Evolutionary conservation across 2,329 filamentous ascomycete genomes (phyloP).

Genomic region (Coniochaeta ligniaria): DNA sequence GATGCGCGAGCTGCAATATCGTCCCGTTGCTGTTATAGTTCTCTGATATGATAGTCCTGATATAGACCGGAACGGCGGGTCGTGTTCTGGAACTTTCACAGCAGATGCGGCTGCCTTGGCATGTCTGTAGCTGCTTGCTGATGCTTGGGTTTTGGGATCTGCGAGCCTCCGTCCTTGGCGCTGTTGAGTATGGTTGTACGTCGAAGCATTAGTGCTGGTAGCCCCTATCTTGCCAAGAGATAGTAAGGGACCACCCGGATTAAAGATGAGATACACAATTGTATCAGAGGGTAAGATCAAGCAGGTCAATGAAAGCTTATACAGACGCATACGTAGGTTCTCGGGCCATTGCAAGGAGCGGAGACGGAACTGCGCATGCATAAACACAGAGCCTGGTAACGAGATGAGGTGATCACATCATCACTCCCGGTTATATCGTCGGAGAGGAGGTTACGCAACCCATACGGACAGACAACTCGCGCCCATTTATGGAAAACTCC

Average conservation of each 20-base stretch:
- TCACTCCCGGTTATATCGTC: neutral
- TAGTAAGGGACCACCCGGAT: neutral
- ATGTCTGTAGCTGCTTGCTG: neutral
- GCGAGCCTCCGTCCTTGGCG: neutral
- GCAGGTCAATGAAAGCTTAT: neutral
- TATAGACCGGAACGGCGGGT: constrained; percentile 1
- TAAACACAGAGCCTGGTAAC: neutral
- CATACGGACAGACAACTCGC: neutral
- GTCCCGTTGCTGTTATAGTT: constrained; percentile 1
- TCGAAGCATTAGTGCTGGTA: neutral
- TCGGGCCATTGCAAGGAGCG: neutral
- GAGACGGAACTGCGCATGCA: neutral
- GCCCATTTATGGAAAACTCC: neutral
- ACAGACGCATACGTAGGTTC: neutral
- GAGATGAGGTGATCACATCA: neutral
- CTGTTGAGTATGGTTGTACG: neutral
- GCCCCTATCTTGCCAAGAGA: neutral
- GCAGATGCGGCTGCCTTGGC: constrained; percentile 2
- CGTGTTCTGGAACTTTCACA: neutral
- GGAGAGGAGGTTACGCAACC: neutral
- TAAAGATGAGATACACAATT: neutral
- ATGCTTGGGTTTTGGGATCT: neutral
- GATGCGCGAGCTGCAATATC: neutral
- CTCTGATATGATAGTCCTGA: neutral
- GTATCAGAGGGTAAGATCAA: neutral